A percentile compares a stretch with the other conserved stretches of the same genome.
phyloP scores from a whole-genome alignment of 371 early-diverging fungal genomes.

The Rhizopus delemar region DNA sequence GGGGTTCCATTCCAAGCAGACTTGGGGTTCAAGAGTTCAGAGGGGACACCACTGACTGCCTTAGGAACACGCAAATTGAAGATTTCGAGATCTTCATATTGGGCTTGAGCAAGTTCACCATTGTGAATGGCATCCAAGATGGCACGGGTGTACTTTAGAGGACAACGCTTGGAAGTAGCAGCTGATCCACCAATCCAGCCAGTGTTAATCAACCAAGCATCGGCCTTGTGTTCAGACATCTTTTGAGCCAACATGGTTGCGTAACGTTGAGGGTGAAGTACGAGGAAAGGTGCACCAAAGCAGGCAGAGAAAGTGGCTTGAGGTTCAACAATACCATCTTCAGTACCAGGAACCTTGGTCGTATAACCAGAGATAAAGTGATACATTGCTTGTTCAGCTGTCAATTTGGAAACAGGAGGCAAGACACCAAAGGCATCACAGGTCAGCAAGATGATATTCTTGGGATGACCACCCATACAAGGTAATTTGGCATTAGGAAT shows the following conservation, averaged over 20 bases:
- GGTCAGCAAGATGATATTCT: constrained; percentile 95
- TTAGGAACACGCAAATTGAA: constrained; percentile 90
- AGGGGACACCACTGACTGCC: constrained; percentile 74
- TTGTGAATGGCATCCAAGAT: constrained; percentile 96
- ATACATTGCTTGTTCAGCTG: constrained; percentile 93
- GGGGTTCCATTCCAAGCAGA: constrained; percentile 80
- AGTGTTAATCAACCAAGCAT: constrained; percentile 98
- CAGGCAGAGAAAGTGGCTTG: constrained; percentile 95
- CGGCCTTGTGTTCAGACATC: constrained; percentile 85
- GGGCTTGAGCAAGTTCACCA: constrained; percentile 83
- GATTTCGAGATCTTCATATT: constrained; percentile 79
- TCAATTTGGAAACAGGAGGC: constrained; percentile 92
- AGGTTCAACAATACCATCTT: constrained; percentile 91
- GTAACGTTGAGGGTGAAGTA: constrained; percentile 95
- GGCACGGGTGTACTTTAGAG: constrained; percentile 95
- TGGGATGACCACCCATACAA: constrained; percentile 91
- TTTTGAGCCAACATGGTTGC: constrained; percentile 96
- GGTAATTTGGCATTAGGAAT: constrained; percentile 97
- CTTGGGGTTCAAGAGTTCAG: constrained; percentile 84
- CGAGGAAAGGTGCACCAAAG: constrained; percentile 97
- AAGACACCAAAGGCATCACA: constrained; percentile 98
- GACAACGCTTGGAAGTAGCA: constrained; percentile 88
- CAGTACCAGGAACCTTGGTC: constrained; percentile 95
- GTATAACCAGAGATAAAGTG: constrained; percentile 95
- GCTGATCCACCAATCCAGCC: constrained; percentile 97